Evolutionary conservation across 2,329 filamentous ascomycete genomes (phyloP), one percentile per base, ranked within the genome.

Genomic region (Botrytis galanthina): DNA sequence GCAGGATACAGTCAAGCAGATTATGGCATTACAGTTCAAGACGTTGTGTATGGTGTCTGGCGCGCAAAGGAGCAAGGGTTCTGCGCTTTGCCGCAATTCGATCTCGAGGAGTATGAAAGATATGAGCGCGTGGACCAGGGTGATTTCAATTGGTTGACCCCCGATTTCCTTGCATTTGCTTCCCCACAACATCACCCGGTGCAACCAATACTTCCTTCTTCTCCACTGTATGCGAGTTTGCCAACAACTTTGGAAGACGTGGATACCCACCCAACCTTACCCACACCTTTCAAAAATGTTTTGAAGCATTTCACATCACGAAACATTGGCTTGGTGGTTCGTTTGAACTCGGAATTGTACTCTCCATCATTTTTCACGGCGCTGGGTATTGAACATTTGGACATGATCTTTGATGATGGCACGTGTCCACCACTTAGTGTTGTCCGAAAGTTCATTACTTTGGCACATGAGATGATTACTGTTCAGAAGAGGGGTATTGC

Each of bases 371-470:
- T 95, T 85, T 99, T 99, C 82, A 96, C 95, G 76, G 93, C 95
- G 5, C 87, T 99, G 70, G 95, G 95, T 44, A 98, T 99, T 80
- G 91, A 94, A 79, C 96, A 99, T 81, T 87, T 98, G 59, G 96
- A 99, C 84, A 99, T 99, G 96, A 98, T 99, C 80, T 99, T 99
- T 81, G 96, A 98, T 80, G 96, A 99, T 79, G 96, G 96, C 76
- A 99, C 96, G 6, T 99, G 96, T 82, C 96, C 96, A 35, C 91
- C 94, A 2, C 86, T 99, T 70, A 89, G 89, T 29, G 91, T 95
- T n/a, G 96, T 99, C 42, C 91, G 93, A 78, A 95, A 95, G 81
- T 99, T 99, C 82, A 95, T 99, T 82, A 93, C 93, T 78, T 87
- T 99, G 74, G 95, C 96, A 1, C 96, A 98, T 81, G 93, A 97